These are phyloP conservation scores for Leptodermis oblonga DNA, from an alignment of 257 asterid genomes.

Conservation along the genomic window DNA sequence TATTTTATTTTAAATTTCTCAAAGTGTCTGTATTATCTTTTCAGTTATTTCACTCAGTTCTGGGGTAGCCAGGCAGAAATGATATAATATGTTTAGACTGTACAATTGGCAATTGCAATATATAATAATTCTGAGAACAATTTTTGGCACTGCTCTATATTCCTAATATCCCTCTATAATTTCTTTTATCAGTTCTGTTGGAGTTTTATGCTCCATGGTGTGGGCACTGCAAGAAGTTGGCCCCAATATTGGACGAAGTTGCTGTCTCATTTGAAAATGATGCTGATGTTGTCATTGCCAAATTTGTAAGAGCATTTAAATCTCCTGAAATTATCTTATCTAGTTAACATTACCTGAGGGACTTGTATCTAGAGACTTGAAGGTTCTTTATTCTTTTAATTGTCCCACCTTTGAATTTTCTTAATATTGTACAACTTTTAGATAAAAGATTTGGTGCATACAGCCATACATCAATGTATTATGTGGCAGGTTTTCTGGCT, in stretches of 20 bases:
- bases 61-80: too few species aligned
- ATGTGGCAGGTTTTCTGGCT: too few species aligned
- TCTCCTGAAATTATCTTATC: not conserved
- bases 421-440: too few species aligned
- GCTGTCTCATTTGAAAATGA: conserved; percentile 66
- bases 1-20: too few species aligned
- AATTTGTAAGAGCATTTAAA: conserved; percentile 49
- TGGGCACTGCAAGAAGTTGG: conserved; percentile 88
- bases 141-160: not conserved
- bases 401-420: too few species aligned
- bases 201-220: conserved; percentile 98
- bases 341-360: not conserved
- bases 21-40: too few species aligned
- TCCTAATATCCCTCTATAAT: conserved; percentile 15
- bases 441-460: not conserved
- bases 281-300: conserved; percentile 66
- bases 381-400: not conserved
- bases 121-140: not conserved
- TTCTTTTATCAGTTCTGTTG: conserved; percentile 47
- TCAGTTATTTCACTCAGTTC: too few species aligned
- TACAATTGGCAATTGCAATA: not conserved
- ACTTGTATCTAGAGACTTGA: not conserved
- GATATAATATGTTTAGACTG: not conserved
- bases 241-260: conserved; percentile 90
- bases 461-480: not conserved